A percentile compares a stretch with the other conserved stretches of the same genome.
Conservation (phyloP, 1,139 yeast genomes). For the Geotrichum carabidarum region DNA sequence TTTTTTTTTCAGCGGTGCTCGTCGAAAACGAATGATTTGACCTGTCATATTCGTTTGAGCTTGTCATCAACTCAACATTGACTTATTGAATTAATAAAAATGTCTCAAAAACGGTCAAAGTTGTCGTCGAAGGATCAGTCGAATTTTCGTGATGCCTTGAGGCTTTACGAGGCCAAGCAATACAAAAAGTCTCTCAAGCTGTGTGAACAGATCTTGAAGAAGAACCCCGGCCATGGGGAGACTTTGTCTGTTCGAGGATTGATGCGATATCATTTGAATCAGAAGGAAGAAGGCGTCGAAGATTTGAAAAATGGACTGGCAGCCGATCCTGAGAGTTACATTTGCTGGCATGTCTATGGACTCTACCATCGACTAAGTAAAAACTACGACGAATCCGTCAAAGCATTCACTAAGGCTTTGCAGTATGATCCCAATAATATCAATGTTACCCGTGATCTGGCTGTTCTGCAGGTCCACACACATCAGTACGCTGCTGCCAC, state of each 20-base stretch:
- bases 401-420: conserved; percentile 72
- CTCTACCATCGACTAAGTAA: conserved; percentile 69
- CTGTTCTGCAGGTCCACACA: conserved; percentile 71
- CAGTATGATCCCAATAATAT: conserved; percentile 75
- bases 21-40: not conserved
- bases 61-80: not conserved
- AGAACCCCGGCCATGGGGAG: conserved; percentile 71
- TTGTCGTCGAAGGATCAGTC: conserved; percentile 53
- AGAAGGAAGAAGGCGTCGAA: conserved; percentile 56
- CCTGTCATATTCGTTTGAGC: not conserved
- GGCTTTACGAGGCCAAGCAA: conserved; percentile 76
- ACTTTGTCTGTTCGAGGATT: conserved; percentile 84
- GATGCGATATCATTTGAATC: conserved; percentile 50
- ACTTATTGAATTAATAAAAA: not conserved
- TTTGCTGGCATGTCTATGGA: conserved; percentile 83
- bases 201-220: conserved; percentile 72
- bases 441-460: conserved; percentile 76
- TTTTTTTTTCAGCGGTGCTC: conserved; percentile 1
- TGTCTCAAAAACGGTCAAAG: conserved; percentile 24
- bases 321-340: conserved; percentile 53
- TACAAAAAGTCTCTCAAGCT: conserved; percentile 79
- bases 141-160: conserved; percentile 74
- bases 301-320: conserved; percentile 58
- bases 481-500: conserved; percentile 66
- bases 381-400: conserved; percentile 71